phyloP scores from a whole-genome alignment of 768 basidiomycete species.

The Hemileccinum rubropunctum region DNA sequence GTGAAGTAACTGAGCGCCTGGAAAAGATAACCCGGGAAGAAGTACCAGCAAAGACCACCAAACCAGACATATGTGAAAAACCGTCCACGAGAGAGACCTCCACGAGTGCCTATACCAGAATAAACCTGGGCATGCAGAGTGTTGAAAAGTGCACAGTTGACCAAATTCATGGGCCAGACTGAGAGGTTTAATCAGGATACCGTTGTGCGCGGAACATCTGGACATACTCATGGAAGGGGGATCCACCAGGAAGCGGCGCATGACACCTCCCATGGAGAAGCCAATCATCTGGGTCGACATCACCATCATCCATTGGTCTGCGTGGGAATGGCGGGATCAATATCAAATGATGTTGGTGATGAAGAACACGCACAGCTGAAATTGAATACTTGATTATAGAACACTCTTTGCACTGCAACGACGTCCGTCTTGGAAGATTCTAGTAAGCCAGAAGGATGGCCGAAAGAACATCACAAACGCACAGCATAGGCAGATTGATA shows the following conservation, averaged over 20 bases:
- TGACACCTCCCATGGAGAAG: conserved; percentile 58
- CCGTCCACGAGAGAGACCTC: conserved; percentile 49
- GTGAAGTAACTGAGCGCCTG: conserved; percentile 60
- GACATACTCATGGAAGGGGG: conserved; percentile 63
- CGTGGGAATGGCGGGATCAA: neutral
- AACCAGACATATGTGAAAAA: conserved; percentile 51
- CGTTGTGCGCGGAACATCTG: neutral
- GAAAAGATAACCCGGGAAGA: conserved; percentile 76
- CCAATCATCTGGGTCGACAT: conserved; percentile 75
- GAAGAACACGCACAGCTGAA: conserved; percentile 40
- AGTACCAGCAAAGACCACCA: conserved; percentile 44
- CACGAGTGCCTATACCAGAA: conserved; percentile 41
- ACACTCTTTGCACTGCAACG: conserved; percentile 68
- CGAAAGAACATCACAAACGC: neutral
- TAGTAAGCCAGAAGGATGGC: neutral
- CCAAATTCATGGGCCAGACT: conserved; percentile 75
- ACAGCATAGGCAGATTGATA: conserved; percentile 25
- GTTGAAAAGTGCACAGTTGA: conserved; percentile 72
- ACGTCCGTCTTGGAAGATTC: conserved; percentile 53
- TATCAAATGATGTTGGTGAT: neutral
- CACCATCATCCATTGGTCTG: conserved; percentile 59
- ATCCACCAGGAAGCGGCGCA: conserved; percentile 59
- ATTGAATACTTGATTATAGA: conserved; percentile 56
- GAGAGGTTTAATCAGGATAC: conserved; percentile 27
- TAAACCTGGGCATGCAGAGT: conserved; percentile 63